phyloP scores from a whole-genome alignment of 2,329 filamentous ascomycete species.

The Aspergillus tubingensis region DNA sequence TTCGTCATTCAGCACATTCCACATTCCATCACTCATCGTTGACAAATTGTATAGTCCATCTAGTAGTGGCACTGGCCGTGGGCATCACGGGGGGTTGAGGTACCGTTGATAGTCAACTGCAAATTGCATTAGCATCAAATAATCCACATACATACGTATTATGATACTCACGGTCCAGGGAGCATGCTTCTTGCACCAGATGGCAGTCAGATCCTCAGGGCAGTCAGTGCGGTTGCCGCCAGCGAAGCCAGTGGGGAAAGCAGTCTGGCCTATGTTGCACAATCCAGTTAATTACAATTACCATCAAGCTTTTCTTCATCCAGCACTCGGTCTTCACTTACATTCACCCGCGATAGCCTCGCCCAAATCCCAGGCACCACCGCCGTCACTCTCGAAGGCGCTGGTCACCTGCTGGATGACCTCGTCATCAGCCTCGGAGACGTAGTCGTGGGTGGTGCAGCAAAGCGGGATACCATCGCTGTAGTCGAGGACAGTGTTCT shows the following conservation, averaged over 20 bases:
- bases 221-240: neutral
- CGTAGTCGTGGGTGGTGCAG: slow-evolving; percentile 1
- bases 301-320: no score
- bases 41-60: neutral
- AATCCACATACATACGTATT: neutral
- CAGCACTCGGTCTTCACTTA: neutral
- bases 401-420: slow-evolving; percentile 6
- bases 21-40: no score
- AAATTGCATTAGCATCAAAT: neutral
- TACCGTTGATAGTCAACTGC: slow-evolving; percentile 5
- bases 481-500: slow-evolving; percentile 2
- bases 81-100: neutral
- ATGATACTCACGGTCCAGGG: neutral
- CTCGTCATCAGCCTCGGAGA: neutral
- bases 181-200: slow-evolving; percentile 7
- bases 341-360: slow-evolving; percentile 6
- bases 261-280: neutral
- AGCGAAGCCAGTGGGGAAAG: slow-evolving; percentile 1
- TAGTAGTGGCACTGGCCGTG: slow-evolving; percentile 6
- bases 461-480: slow-evolving; percentile 6
- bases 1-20: no score
- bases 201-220: neutral
- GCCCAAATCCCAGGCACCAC: slow-evolving; percentile 4
- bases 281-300: no score
- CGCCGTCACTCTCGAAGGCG: slow-evolving; percentile 1